phyloP scores from a whole-genome alignment of 2,329 filamentous ascomycete genomes.

The Stachybotrys elegans region DNA sequence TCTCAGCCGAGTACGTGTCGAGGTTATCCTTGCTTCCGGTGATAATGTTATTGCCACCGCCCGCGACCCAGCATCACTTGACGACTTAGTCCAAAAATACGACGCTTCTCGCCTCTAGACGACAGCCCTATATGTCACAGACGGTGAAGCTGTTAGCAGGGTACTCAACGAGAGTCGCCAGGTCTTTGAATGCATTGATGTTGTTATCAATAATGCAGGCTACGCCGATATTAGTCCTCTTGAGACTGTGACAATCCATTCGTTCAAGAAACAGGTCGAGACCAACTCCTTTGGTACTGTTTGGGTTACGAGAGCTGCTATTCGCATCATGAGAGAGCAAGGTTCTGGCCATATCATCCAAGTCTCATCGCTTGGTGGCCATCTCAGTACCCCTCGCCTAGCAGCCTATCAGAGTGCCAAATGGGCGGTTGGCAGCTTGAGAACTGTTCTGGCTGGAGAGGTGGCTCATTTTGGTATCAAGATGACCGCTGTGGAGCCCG shows the following conservation, averaged over 20 bases:
- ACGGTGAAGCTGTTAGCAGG: constrained; percentile 32
- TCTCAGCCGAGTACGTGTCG: constrained; percentile 36
- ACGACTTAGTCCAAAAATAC: constrained; percentile 29
- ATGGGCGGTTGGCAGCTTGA: constrained; percentile 33
- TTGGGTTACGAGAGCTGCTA: constrained; percentile 41
- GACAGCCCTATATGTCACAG: constrained; percentile 48
- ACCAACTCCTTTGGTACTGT: constrained; percentile 56
- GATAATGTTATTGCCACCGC: constrained; percentile 41
- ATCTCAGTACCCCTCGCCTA: constrained; percentile 25
- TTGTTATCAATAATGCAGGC: constrained; percentile 58
- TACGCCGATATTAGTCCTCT: constrained; percentile 49
- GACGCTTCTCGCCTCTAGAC: constrained; percentile 38
- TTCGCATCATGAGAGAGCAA: constrained; percentile 27
- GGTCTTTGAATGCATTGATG: constrained; percentile 52
- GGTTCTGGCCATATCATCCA: constrained; percentile 30
- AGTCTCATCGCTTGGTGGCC: constrained; percentile 32
- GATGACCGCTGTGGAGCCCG: constrained; percentile 33
- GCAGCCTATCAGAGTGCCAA: constrained; percentile 33
- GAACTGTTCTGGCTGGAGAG: constrained; percentile 28
- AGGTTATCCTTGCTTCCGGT: constrained; percentile 30
- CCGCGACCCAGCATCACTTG: constrained; percentile 29
- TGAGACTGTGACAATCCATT: constrained; percentile 43
- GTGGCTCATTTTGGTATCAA: constrained; percentile 30
- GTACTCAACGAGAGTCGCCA: constrained; percentile 31
- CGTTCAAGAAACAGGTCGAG: constrained; percentile 50